Evolutionary conservation across 2,329 filamentous ascomycete species (phyloP), one percentile per base, ranked within the genome.

Genomic region (Arthrobotrys megalospora): DNA sequence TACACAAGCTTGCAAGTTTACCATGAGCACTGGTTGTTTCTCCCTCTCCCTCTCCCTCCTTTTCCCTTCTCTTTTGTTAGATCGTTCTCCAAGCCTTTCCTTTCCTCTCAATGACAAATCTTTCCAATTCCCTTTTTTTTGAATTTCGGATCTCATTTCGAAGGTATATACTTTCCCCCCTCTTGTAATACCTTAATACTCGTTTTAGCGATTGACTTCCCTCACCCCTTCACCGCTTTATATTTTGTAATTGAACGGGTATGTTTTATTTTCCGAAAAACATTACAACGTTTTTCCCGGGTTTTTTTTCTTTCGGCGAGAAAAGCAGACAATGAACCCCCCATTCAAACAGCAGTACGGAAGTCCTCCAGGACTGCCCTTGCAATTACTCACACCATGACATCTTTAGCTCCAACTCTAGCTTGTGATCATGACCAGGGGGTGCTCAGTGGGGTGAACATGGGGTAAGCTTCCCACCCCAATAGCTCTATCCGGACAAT

Each of bases 371-470:
- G 24, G n/a, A 21, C 32, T 7, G 52, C 34, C 24, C 52, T 62
- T 71, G 65, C 24, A 47, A 34, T 58, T 50, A 16, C 43, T 45
- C 38, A 36, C 50, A 58, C 14, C n/a, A 47, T 66, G 38, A 53
- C 52, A 53, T 32, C 24, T 24, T 70, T 32, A 63, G 52, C 36
- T 62, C 50, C 41, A 41, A 43, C 16, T 60, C 28, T 66, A 34
- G 75, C 75, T 78, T 78, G 75, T 78, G 75, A 78, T 71, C 62
- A 71, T 24, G 28, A 14, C 75, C 36, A 62, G 63, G 69, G 69
- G 70, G 43, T 21, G 34, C 6, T 4, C 16, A 43, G 52, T 47
- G 41, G 41, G 60, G 14, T 41, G 69, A 73, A 60, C 69, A 73
- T 63, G 69, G 64, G 69, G 52, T 48, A 64, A 48, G 60, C 41